phyloP scores from a whole-genome alignment of 2,329 filamentous ascomycete genomes.

The Colletotrichum musae region DNA sequence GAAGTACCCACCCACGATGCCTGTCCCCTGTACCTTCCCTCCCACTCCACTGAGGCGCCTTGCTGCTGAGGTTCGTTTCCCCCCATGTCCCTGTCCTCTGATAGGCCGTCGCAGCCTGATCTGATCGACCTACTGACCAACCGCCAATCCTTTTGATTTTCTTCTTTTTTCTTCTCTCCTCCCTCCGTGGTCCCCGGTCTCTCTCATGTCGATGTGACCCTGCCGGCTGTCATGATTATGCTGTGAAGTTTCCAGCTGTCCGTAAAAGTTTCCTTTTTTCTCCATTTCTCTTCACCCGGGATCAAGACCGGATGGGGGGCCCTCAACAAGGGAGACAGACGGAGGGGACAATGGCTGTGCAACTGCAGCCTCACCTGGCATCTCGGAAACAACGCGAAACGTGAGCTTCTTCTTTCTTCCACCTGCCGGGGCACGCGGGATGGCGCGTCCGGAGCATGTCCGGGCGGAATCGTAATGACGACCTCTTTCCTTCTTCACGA shows the following conservation, averaged over 20 bases:
- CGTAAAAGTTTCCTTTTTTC: constrained; percentile 11
- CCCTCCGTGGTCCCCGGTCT: background rate
- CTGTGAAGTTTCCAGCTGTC: too few species aligned
- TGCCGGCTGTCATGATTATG: background rate
- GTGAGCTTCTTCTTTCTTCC: constrained; percentile 12
- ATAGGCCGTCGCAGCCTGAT: constrained; percentile 19
- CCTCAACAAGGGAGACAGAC: background rate
- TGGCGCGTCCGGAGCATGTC: constrained; percentile 12
- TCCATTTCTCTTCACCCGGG: constrained; percentile 9
- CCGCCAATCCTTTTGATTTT: constrained; percentile 12
- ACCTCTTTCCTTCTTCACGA: constrained; percentile 16
- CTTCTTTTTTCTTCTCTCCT: constrained; percentile 2
- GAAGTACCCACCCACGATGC: too few species aligned
- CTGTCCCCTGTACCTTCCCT: background rate
- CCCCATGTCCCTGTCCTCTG: constrained; percentile 11
- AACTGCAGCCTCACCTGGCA: constrained; percentile 12
- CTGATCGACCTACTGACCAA: constrained; percentile 7
- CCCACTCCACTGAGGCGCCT: constrained; percentile 1
- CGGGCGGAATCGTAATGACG: constrained; percentile 28
- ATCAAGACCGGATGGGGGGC: background rate
- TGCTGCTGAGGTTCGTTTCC: constrained; percentile 2
- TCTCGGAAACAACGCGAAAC: constrained; percentile 4
- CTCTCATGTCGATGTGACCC: too few species aligned
- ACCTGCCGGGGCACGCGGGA: background rate
- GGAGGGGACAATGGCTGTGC: background rate